These are phyloP conservation scores for Pichia sp. DNA, from an alignment of 1,139 yeast genomes.

Conservation along the genomic window DNA sequence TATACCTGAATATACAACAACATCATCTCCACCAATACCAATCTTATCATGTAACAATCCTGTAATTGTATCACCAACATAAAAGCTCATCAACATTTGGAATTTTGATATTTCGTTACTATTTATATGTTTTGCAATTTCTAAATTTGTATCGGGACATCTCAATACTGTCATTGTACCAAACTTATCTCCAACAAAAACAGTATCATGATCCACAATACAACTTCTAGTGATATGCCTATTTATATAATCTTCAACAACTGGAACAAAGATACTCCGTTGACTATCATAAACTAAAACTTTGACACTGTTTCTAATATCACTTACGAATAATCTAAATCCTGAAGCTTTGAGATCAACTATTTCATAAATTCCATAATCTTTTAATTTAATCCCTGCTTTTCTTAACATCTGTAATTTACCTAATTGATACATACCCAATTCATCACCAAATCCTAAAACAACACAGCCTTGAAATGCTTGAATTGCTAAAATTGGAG, in stretches of 20 bases:
- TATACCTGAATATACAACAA: conserved; percentile 65
- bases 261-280: conserved; percentile 49
- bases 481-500: conserved; percentile 43
- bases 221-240: conserved; percentile 60
- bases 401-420: conserved; percentile 71
- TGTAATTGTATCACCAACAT: conserved; percentile 65
- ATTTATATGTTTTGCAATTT: conserved; percentile 33
- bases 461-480: conserved; percentile 58
- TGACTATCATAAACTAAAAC: conserved; percentile 47
- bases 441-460: conserved; percentile 47
- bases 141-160: conserved; percentile 42
- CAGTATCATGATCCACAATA: conserved; percentile 67
- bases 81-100: conserved; percentile 52
- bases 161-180: conserved; percentile 73
- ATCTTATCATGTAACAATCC: conserved; percentile 50
- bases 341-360: conserved; percentile 50
- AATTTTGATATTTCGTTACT: conserved; percentile 45
- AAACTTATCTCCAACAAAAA: conserved; percentile 83
- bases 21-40: conserved; percentile 58
- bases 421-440: conserved; percentile 72
- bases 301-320: conserved; percentile 56
- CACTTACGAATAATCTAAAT: conserved; percentile 61
- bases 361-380: conserved; percentile 34
- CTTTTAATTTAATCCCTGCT: conserved; percentile 38
- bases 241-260: conserved; percentile 65